Conservation (phyloP, 345 rosid species). For the Syzygium oleosum region DNA sequence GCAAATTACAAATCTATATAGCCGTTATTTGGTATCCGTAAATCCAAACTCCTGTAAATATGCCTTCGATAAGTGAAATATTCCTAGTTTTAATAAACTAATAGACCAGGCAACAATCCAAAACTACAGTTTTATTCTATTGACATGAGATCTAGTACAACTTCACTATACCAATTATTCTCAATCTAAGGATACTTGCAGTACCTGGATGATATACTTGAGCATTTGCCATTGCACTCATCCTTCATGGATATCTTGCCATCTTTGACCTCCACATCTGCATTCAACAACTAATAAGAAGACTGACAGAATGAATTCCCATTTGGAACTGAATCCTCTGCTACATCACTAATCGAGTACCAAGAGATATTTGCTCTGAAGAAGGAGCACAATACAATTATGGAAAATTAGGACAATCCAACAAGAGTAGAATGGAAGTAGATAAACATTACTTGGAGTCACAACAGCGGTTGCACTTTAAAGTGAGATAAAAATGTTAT, state of each 20-base stretch:
- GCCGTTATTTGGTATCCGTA: neutral
- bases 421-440: neutral
- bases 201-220: constrained; percentile 25
- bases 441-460: neutral
- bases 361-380: neutral
- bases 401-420: neutral
- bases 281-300: constrained; percentile 2
- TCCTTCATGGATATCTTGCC: constrained; percentile 14
- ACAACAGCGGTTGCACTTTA: neutral
- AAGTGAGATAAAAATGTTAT: neutral
- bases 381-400: neutral
- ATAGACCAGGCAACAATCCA: neutral
- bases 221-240: constrained; percentile 10
- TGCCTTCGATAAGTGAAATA: neutral
- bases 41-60: neutral
- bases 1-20: neutral
- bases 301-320: neutral
- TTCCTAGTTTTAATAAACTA: neutral
- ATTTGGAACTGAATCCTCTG: neutral
- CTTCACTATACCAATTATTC: neutral
- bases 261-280: constrained; percentile 20
- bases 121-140: neutral
- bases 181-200: neutral
- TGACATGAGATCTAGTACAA: neutral
- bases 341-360: neutral